Base-by-base conservation (phyloP, 805 yeast species). In the Helenozyma baotianmanensis region DNA sequence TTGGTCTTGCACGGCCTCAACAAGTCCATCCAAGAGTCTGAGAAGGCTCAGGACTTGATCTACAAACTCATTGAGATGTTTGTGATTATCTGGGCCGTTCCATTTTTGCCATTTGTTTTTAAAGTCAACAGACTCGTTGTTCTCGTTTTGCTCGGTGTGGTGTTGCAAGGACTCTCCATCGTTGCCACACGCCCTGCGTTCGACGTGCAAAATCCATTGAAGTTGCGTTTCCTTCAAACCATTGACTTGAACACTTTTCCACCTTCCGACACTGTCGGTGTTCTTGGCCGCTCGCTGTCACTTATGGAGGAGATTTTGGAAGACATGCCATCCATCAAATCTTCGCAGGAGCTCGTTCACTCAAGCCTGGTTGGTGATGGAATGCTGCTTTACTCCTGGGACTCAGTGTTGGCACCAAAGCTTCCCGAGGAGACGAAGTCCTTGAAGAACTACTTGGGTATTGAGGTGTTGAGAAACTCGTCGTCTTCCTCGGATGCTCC, bases 1-100 rank as follows among this genome's bases (percentile, higher is more conserved):
- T 56, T 83, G 37, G 48, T 78, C 2, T 51, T 85, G 21, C 79
- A 78, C 37, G 92, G 85, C 0, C 40, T 82, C 14, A 73, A 72
- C 47, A 87, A 85, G 57, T 75, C 89, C 0, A 70, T 77, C 14
- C 87, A 81, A 48, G 95, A 87, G 50, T 74, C 81, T 6, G 52
- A 60, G 11, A 42, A 46, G 4, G 60, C 78, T 4, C 72, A 76
- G 35, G 37, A 44, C 5, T 46, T 59, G 28, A 50, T 67, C 32
- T 64, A 54, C 40, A 41, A 40, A 25, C 31, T 56, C 21, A 39
- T 62, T 17, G 51, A 56, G 39, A 15, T 35, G 6, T 47, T 62
- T 40, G 62, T 60, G 8, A 40, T 57, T 33, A 50, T 50, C 6
- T 54, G 62, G 60, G 40, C 60, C 2, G 30, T 66, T 10, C 82